These are phyloP conservation scores for Arabidopsis hybrid DNA, from an alignment of 441 rosid genomes.

Conservation along the genomic window DNA sequence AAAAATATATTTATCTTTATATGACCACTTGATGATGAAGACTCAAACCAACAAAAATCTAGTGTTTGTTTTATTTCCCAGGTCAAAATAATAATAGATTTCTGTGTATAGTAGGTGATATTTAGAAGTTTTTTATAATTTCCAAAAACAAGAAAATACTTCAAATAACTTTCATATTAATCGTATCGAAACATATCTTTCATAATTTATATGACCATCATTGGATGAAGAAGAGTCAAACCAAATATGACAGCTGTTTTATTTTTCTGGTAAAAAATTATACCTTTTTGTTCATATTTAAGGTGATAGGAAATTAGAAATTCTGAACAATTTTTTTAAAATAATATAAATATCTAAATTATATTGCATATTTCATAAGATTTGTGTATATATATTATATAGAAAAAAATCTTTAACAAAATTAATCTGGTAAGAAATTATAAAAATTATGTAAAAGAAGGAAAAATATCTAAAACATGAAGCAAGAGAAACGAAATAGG, in stretches of 20 bases:
- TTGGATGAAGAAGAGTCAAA: no score
- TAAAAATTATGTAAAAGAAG: neutral
- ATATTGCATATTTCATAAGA: neutral
- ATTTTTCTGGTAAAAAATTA: no score
- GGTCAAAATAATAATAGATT: no score
- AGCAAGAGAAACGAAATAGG: neutral
- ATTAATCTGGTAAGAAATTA: neutral
- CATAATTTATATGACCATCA: no score
- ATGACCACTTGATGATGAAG: neutral
- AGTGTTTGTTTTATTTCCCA: neutral
- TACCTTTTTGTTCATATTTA: neutral
- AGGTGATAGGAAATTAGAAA: neutral
- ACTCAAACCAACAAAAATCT: neutral
- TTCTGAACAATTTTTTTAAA: neutral
- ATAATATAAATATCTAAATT: neutral
- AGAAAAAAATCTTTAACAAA: neutral
- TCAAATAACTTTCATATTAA: no score
- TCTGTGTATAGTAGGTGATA: neutral
- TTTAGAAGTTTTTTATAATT: neutral
- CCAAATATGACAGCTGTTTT: no score
- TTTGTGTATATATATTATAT: no score
- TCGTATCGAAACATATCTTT: neutral
- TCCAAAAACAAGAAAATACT: no score
- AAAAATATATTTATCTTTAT: neutral
- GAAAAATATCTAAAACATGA: slow-evolving; percentile 2